Evolutionary conservation across 306 rosid genomes (phyloP).

Genomic region (Geum urbanum): DNA sequence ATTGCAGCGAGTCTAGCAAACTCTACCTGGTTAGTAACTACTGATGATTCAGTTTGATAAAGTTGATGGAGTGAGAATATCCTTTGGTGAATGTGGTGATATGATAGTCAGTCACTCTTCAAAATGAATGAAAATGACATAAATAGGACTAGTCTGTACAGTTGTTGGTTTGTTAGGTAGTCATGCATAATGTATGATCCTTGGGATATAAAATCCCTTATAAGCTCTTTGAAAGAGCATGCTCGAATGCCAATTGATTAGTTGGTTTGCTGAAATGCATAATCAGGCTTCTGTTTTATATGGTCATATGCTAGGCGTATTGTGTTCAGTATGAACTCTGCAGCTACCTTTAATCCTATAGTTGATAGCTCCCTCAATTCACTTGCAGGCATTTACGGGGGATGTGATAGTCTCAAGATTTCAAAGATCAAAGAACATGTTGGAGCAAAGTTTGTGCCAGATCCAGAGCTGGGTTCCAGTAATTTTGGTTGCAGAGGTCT

Average conservation of each 20-base stretch:
- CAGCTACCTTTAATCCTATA: not conserved
- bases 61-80: slow-evolving; percentile 3
- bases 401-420: slow-evolving; percentile 51
- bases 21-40: slow-evolving; percentile 72
- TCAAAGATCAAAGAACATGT: slow-evolving; percentile 40
- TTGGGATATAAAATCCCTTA: not conserved
- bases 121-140: not conserved
- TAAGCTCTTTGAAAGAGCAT: not conserved
- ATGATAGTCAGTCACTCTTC: not conserved
- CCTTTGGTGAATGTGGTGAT: not conserved
- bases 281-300: not conserved
- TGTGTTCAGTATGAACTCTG: not conserved
- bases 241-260: not conserved
- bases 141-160: not conserved
- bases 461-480: slow-evolving; percentile 64
- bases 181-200: not conserved
- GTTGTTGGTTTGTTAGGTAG: not conserved
- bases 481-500: slow-evolving; percentile 62
- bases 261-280: not conserved
- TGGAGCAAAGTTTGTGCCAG: slow-evolving; percentile 56
- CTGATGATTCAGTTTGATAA: slow-evolving; percentile 20
- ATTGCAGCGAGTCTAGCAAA: slow-evolving; percentile 70
- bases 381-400: slow-evolving; percentile 67
- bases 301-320: not conserved
- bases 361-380: slow-evolving; percentile 13